A percentile compares a stretch with the other conserved stretches of the same genome.
Evolutionary conservation across 345 rosid species (phyloP).

Genomic region (Lumnitzera littorea): DNA sequence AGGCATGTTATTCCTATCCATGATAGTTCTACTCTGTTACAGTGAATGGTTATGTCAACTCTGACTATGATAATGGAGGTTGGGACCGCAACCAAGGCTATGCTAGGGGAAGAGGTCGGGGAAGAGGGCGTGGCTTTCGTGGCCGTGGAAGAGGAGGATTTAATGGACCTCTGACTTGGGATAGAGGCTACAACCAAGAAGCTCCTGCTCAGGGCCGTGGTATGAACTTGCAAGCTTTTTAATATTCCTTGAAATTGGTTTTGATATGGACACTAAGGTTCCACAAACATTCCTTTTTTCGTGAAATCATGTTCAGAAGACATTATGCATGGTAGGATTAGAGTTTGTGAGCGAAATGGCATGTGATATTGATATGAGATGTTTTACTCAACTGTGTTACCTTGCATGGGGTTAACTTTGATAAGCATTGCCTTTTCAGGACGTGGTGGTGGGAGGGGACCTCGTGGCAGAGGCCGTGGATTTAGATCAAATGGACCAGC

Average conservation of each 20-base stretch:
- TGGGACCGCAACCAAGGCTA: constrained; percentile 60
- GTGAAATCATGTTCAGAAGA: too few relatives aligned
- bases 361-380: too few relatives aligned
- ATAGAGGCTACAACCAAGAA: constrained; percentile 60
- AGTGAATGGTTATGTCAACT: constrained; percentile 62
- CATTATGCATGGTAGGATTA: too few relatives aligned
- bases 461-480: constrained; percentile 78
- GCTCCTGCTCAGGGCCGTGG: constrained; percentile 35
- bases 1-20: background rate
- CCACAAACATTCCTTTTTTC: too few relatives aligned
- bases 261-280: too few relatives aligned
- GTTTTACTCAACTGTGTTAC: too few relatives aligned
- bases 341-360: too few relatives aligned
- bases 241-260: too few relatives aligned
- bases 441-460: constrained; percentile 65
- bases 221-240: background rate
- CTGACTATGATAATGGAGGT: constrained; percentile 74
- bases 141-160: constrained; percentile 87
- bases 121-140: constrained; percentile 70
- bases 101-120: constrained; percentile 78
- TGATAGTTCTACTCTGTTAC: constrained; percentile 10
- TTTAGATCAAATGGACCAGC: constrained; percentile 43
- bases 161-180: constrained; percentile 62
- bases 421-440: constrained; percentile 23
- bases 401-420: too few relatives aligned